Percentiles rank a stretch among this genome's conserved stretches.
These are phyloP conservation scores for Trametes coccinea DNA, from an alignment of 768 basidiomycete genomes.

Conservation along the genomic window DNA sequence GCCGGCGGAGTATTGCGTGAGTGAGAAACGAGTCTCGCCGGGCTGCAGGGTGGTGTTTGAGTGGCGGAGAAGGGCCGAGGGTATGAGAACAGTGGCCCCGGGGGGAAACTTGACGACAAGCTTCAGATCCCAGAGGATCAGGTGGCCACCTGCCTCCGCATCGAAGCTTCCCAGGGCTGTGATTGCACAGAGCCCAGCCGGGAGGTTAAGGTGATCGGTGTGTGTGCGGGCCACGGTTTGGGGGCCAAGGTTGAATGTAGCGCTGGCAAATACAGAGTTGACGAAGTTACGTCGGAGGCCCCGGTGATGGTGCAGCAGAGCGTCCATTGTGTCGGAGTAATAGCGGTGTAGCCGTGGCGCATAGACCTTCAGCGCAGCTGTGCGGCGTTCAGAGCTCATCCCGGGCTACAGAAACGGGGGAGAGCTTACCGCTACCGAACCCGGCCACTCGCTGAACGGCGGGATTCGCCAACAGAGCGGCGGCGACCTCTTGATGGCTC, in stretches of 20 bases:
- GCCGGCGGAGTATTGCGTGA: conserved; percentile 33
- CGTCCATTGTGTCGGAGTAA: neutral
- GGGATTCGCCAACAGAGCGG: neutral
- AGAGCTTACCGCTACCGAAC: neutral
- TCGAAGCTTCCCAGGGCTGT: conserved; percentile 33
- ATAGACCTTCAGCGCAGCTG: neutral
- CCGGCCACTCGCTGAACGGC: neutral
- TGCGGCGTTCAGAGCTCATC: neutral
- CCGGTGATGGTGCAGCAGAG: neutral
- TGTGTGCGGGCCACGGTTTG: conserved; percentile 23
- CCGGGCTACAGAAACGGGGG: neutral
- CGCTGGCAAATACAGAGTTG: conserved; percentile 30
- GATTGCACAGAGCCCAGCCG: conserved; percentile 37
- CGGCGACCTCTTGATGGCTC: neutral
- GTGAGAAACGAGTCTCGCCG: conserved; percentile 25
- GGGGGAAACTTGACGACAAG: conserved; percentile 31
- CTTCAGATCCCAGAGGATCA: conserved; percentile 32
- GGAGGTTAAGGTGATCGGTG: conserved; percentile 34
- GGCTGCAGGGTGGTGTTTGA: conserved; percentile 18
- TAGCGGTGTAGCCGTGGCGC: neutral
- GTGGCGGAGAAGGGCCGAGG: conserved; percentile 6
- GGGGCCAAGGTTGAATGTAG: conserved; percentile 35
- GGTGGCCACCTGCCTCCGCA: conserved; percentile 32
- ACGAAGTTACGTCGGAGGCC: conserved; percentile 22
- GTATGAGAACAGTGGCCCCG: conserved; percentile 31